phyloP scores from a whole-genome alignment of 495 filamentous ascomycete species.

The Penicillium silybi region DNA sequence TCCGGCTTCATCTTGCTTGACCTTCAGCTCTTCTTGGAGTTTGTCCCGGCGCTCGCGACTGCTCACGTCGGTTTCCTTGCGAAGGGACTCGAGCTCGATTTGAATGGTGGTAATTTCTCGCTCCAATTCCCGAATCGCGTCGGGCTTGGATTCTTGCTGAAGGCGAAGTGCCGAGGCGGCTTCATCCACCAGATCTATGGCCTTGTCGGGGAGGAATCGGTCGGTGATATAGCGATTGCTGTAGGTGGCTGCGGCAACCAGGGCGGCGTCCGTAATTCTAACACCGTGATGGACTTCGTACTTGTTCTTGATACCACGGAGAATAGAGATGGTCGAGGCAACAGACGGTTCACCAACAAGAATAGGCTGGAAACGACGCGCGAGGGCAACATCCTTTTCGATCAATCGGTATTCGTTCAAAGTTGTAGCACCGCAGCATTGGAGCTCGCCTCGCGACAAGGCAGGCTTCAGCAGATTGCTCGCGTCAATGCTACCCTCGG shows the following conservation, averaged over 20 bases:
- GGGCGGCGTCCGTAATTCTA: constrained; percentile 84
- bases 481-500: constrained; percentile 93
- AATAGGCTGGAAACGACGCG: constrained; percentile 91
- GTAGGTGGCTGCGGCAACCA: constrained; percentile 87
- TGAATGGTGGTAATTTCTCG: constrained; percentile 95
- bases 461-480: constrained; percentile 96
- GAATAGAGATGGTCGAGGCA: constrained; percentile 89
- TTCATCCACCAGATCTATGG: constrained; percentile 95
- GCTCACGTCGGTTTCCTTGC: constrained; percentile 87
- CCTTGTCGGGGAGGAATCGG: constrained; percentile 92
- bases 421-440: constrained; percentile 94
- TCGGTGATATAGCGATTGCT: constrained; percentile 97
- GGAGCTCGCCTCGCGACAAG: constrained; percentile 82
- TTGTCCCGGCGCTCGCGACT: constrained; percentile 86
- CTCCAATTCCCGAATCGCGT: constrained; percentile 85
- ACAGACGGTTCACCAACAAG: constrained; percentile 84
- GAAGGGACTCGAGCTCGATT: constrained; percentile 91
- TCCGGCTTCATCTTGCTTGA: constrained; percentile 64
- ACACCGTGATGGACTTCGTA: constrained; percentile 96
- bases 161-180: constrained; percentile 84
- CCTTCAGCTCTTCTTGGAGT: constrained; percentile 69
- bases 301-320: constrained; percentile 92
- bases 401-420: constrained; percentile 87
- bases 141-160: constrained; percentile 96
- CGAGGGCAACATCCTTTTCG: constrained; percentile 93